These are phyloP conservation scores for Cryptococcus sp. DNA, from an alignment of 1,284 basidiomycete genomes.

Conservation along the genomic window DNA sequence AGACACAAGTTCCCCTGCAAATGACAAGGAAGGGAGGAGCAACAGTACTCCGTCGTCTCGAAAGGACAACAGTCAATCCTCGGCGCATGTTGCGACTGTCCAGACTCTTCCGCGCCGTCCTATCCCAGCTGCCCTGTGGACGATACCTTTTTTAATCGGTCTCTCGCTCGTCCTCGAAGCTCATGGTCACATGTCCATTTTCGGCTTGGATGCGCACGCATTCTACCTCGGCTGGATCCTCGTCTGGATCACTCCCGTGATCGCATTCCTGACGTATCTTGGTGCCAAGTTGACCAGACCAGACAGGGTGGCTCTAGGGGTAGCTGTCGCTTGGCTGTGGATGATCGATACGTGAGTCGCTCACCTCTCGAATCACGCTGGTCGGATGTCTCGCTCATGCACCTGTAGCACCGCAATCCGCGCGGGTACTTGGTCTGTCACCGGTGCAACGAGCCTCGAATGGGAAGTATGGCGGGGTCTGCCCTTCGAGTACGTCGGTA, in stretches of 20 bases:
- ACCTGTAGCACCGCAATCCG: conserved; percentile 32
- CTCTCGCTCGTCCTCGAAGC: conserved; percentile 26
- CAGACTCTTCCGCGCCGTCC: conserved; percentile 39
- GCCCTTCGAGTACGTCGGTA: conserved; percentile 39
- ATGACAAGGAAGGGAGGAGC: background rate
- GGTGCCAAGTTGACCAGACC: conserved; percentile 26
- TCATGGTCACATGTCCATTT: conserved; percentile 10
- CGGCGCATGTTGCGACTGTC: conserved; percentile 3
- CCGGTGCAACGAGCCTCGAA: conserved; percentile 28
- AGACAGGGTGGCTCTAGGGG: conserved; percentile 15
- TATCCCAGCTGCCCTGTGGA: conserved; percentile 26
- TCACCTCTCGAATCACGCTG: conserved; percentile 2
- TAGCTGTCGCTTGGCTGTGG: conserved; percentile 35
- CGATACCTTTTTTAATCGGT: conserved; percentile 17
- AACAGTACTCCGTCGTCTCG: background rate
- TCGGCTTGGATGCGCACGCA: conserved; percentile 13
- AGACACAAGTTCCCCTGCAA: background rate
- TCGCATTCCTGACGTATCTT: conserved; percentile 34
- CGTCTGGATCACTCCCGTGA: conserved; percentile 42
- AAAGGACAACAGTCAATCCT: no score
- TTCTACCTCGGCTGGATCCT: conserved; percentile 47
- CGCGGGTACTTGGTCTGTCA: conserved; percentile 38
- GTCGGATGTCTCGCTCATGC: conserved; percentile 6
- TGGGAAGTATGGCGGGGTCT: conserved; percentile 36
- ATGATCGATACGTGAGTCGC: conserved; percentile 44